Evolutionary conservation across 495 filamentous ascomycete species (phyloP), one percentile per base, ranked within the genome.

Genomic region (Penicillium daleae): DNA sequence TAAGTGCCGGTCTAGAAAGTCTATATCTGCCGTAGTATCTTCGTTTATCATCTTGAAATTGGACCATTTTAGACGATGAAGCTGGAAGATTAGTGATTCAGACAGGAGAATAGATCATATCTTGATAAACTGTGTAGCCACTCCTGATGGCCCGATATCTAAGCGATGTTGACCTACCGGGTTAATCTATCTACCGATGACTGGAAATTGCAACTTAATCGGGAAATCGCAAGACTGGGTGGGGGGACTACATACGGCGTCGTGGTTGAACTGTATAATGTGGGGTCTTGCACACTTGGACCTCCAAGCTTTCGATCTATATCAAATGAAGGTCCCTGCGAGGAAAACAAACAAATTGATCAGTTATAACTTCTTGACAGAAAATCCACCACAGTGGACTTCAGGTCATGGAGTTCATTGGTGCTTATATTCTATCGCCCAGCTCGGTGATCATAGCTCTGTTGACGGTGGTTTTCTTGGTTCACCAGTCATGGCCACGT

Each of bases 141-240:
- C 32, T 48, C 35, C 13, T 17, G 8, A 26, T 21, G 37, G 50
- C n/a, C 51, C 37, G 53, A 53, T 44, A 62, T 57, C 35, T 8
- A 63, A 39, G 44, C 1, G 5, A 3, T 27, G 12, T 3, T 17
- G 15, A 6, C 35, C 24, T 17, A 37, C 21, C 21, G 51, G 50
- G 26, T 27, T 24, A 4, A 27, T 22, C n/a, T 24, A 21, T 13
- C 49, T 19, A 9, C 55, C 44, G 59, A 50, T 31, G 17, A 33
- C 57, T 59, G 57, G 66, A 67, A 69, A 62, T 65, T 69, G 29
- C 37, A 66, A 67, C 66, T 56, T 4, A 63, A 71, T 71, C 60
- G 63, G 71, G 71, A 64, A 73, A 57, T 62, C 42, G n/a, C 27
- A 48, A 48, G 19, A 39, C 19, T 19, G 54, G 32, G 56, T 40